A percentile compares a stretch with the other conserved stretches of the same genome.
phyloP scores from a whole-genome alignment of 805 yeast species.

The Wickerhamomyces pijperi region DNA sequence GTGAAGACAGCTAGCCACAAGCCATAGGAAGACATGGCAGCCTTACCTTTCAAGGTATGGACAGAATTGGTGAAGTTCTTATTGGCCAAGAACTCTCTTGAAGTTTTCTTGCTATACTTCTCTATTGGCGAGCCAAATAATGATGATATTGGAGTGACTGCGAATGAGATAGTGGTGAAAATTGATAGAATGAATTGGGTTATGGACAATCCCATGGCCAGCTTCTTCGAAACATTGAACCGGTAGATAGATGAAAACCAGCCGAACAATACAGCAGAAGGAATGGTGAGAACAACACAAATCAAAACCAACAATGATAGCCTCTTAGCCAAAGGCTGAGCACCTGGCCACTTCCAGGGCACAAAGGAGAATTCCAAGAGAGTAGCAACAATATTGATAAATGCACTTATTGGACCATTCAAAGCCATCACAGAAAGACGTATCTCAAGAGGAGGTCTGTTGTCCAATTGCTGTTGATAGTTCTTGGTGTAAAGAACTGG shows the following conservation, averaged over 20 bases:
- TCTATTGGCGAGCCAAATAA: slow-evolving; percentile 31
- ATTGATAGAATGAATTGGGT: slow-evolving; percentile 48
- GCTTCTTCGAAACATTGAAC: slow-evolving; percentile 19
- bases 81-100: slow-evolving; percentile 39
- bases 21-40: slow-evolving; percentile 50
- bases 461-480: slow-evolving; percentile 41
- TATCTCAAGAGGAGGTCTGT: slow-evolving; percentile 48
- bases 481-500: slow-evolving; percentile 54
- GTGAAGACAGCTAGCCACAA: slow-evolving; percentile 59
- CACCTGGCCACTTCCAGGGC: slow-evolving; percentile 67
- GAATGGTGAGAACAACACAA: slow-evolving; percentile 34
- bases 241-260: slow-evolving; percentile 15
- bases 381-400: slow-evolving; percentile 46
- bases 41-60: slow-evolving; percentile 39
- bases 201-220: slow-evolving; percentile 35
- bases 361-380: slow-evolving; percentile 49
- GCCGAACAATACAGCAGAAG: slow-evolving; percentile 41
- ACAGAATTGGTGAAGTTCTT: slow-evolving; percentile 51
- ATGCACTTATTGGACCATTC: slow-evolving; percentile 53
- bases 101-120: slow-evolving; percentile 12
- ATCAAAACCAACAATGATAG: slow-evolving; percentile 29
- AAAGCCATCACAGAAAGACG: slow-evolving; percentile 48
- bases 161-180: slow-evolving; percentile 41
- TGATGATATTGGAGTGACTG: slow-evolving; percentile 50
- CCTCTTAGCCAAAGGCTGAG: slow-evolving; percentile 44